phyloP scores from a whole-genome alignment of 805 yeast genomes.

The Huiozyma sinensis region DNA sequence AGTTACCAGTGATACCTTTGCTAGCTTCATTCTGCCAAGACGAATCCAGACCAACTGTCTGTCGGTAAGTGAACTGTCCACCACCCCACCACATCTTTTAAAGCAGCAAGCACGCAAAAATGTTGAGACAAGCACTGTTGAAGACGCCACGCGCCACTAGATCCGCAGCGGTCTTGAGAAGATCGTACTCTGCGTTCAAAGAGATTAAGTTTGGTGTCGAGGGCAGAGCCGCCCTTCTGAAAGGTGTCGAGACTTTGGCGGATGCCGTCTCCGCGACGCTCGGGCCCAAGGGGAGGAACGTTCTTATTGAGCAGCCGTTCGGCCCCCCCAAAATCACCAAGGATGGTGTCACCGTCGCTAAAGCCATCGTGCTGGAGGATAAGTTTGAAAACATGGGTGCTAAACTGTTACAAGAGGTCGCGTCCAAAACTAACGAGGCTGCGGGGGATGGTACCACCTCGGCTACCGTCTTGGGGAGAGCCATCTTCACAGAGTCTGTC shows the following conservation, averaged over 20 bases:
- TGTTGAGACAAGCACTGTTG: too few relatives aligned
- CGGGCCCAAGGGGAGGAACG: slow-evolving; percentile 98
- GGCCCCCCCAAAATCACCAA: slow-evolving; percentile 98
- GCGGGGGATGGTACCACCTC: slow-evolving; percentile 99
- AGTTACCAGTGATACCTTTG: too few relatives aligned
- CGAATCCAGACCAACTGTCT: too few relatives aligned
- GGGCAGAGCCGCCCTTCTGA: slow-evolving; percentile 87
- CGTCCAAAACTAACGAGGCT: slow-evolving; percentile 90
- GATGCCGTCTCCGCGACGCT: slow-evolving; percentile 93
- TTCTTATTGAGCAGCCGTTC: slow-evolving; percentile 88
- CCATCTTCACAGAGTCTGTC: slow-evolving; percentile 89
- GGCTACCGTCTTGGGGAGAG: slow-evolving; percentile 92
- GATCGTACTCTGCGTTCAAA: slow-evolving; percentile 51
- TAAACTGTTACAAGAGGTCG: slow-evolving; percentile 89
- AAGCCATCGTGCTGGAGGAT: slow-evolving; percentile 69
- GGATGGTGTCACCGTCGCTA: slow-evolving; percentile 97
- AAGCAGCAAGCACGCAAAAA: too few relatives aligned
- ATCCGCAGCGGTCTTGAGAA: slow-evolving; percentile 11
- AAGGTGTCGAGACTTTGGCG: slow-evolving; percentile 90
- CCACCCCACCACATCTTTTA: too few relatives aligned
- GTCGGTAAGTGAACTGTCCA: too few relatives aligned
- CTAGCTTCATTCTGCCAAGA: too few relatives aligned
- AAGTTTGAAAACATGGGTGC: slow-evolving; percentile 96
- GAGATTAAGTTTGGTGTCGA: slow-evolving; percentile 95
- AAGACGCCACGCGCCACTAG: too few relatives aligned